Evolutionary conservation across 2,329 filamentous ascomycete species (phyloP).

Genomic region (Pezicula radicicola): DNA sequence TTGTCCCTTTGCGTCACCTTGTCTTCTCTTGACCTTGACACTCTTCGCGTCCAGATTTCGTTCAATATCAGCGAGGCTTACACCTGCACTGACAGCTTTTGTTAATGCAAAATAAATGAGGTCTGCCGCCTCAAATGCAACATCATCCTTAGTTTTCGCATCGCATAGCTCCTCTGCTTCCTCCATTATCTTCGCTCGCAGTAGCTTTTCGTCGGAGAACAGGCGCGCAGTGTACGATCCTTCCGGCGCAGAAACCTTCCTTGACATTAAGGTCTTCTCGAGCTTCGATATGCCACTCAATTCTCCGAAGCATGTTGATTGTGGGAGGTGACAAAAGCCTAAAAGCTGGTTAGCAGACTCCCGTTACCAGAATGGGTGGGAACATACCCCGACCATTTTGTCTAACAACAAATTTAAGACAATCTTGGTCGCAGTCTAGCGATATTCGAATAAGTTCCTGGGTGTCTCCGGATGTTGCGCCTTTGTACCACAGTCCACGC

Average conservation of each 20-base stretch:
- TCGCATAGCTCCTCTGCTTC: slow-evolving; percentile 94
- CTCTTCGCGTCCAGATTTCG: slow-evolving; percentile 91
- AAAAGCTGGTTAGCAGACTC: slow-evolving; percentile 6
- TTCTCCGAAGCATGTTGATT: slow-evolving; percentile 87
- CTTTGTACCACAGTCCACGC: slow-evolving; percentile 94
- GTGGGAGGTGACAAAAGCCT: slow-evolving; percentile 91
- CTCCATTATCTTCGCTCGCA: slow-evolving; percentile 97
- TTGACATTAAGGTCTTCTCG: slow-evolving; percentile 79
- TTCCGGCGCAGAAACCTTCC: slow-evolving; percentile 77
- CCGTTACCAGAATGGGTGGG: not conserved
- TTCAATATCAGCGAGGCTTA: slow-evolving; percentile 85
- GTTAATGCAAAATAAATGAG: slow-evolving; percentile 94
- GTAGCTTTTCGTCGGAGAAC: slow-evolving; percentile 86
- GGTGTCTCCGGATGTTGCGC: slow-evolving; percentile 88
- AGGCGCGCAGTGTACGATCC: slow-evolving; percentile 93
- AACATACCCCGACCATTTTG: slow-evolving; percentile 72
- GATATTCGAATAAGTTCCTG: slow-evolving; percentile 84
- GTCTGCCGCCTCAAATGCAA: slow-evolving; percentile 93
- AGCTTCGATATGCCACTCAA: slow-evolving; percentile 78
- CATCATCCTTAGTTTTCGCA: slow-evolving; percentile 75
- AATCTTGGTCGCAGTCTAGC: slow-evolving; percentile 92
- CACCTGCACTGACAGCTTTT: slow-evolving; percentile 81
- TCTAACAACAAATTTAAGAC: slow-evolving; percentile 82
- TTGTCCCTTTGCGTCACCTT: slow-evolving; percentile 89
- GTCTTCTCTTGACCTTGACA: slow-evolving; percentile 89